Conservation (phyloP, 2,329 filamentous ascomycete species). For the Xylariaceae sp. region DNA sequence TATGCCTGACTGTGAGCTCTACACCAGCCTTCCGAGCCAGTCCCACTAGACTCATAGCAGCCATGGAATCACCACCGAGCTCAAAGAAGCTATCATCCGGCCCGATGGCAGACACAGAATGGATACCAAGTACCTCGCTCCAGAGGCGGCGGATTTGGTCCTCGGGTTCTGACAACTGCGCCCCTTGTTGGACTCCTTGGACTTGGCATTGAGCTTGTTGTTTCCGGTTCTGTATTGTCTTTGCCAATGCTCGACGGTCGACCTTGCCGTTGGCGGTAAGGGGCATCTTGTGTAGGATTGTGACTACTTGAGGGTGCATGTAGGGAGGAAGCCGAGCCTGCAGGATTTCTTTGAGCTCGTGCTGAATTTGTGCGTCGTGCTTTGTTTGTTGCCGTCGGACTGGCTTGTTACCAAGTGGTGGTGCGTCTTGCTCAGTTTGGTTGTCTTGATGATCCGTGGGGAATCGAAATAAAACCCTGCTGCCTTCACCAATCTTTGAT, state of each 20-base stretch:
- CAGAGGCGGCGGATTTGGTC: slow-evolving; percentile 1
- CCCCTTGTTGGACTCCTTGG: too few species aligned
- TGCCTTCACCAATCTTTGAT: not conserved
- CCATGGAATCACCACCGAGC: slow-evolving; percentile 7
- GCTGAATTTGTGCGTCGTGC: too few species aligned
- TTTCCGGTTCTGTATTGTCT: slow-evolving; percentile 1
- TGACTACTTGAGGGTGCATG: slow-evolving; percentile 8
- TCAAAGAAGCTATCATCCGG: slow-evolving; percentile 5
- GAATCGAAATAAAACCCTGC: slow-evolving; percentile 2
- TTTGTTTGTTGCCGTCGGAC: not conserved
- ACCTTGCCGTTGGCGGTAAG: slow-evolving; percentile 12
- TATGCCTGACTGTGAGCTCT: not conserved
- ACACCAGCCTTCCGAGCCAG: not conserved
- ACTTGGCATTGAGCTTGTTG: too few species aligned
- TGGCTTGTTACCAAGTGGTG: not conserved
- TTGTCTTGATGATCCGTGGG: slow-evolving; percentile 3
- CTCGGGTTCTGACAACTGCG: not conserved
- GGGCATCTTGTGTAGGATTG: slow-evolving; percentile 11
- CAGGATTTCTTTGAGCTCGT: too few species aligned
- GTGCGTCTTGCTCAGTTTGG: not conserved
- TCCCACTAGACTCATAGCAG: not conserved
- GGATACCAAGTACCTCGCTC: not conserved
- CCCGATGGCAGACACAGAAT: not conserved
- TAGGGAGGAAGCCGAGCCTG: slow-evolving; percentile 5
- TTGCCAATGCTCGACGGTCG: slow-evolving; percentile 10